phyloP scores from a whole-genome alignment of 1,284 basidiomycete species.

The Ustilago lituana region DNA sequence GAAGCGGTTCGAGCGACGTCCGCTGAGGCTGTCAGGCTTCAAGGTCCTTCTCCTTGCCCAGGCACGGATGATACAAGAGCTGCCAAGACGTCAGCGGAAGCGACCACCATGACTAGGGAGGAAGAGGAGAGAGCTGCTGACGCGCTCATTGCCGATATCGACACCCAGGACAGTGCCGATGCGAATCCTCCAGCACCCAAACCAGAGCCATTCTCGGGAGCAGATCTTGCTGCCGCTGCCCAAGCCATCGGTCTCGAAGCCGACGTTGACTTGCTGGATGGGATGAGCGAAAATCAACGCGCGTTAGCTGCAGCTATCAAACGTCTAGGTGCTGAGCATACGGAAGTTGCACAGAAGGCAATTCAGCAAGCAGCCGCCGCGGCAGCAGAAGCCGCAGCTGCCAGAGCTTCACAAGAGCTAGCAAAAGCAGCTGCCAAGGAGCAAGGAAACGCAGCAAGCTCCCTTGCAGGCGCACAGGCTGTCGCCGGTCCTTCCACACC shows the following conservation, averaged over 20 bases:
- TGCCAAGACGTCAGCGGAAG: not conserved
- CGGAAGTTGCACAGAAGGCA: conserved; percentile 38
- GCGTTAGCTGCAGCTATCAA: conserved; percentile 52
- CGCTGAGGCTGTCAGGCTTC: not conserved
- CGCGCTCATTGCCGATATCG: conserved; percentile 31
- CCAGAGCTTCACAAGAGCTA: conserved; percentile 39
- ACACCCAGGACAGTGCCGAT: not conserved
- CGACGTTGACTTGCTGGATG: conserved; percentile 43
- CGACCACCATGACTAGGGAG: conserved; percentile 24
- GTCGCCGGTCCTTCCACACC: conserved; percentile 9
- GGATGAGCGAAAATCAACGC: conserved; percentile 45
- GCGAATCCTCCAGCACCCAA: not conserved
- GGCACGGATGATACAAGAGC: not conserved
- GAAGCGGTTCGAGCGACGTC: conserved; percentile 4
- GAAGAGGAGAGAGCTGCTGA: conserved; percentile 45
- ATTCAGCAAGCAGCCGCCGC: conserved; percentile 46
- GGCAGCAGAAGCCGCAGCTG: conserved; percentile 28
- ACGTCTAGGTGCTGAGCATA: conserved; percentile 42
- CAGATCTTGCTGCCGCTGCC: conserved; percentile 50
- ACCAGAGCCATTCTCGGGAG: conserved; percentile 21
- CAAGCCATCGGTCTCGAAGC: conserved; percentile 53
- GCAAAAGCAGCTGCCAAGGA: conserved; percentile 31
- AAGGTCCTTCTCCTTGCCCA: not conserved
- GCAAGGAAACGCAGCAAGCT: not conserved
- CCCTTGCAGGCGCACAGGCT: not conserved